phyloP scores from a whole-genome alignment of 495 filamentous ascomycete genomes.

The Venustampulla echinocandica region DNA sequence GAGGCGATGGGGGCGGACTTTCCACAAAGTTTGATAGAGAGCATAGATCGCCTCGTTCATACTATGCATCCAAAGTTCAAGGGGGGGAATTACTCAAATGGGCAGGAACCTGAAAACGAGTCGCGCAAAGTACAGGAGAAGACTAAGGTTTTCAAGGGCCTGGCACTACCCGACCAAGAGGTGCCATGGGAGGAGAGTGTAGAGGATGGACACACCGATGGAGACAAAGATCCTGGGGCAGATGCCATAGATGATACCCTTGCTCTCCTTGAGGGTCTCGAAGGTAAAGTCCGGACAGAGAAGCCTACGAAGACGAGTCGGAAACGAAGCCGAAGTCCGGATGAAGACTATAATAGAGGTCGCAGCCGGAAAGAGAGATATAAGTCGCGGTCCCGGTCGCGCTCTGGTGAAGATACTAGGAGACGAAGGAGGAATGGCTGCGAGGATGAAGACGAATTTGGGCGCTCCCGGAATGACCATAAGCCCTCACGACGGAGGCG shows the following conservation, averaged over 20 bases:
- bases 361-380: conserved; percentile 26
- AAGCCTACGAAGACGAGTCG: conserved; percentile 36
- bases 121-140: conserved; percentile 43
- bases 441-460: conserved; percentile 57
- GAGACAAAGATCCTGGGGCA: conserved; percentile 9
- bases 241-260: conserved; percentile 90
- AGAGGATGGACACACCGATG: conserved; percentile 25
- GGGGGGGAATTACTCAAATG: conserved; percentile 26
- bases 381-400: conserved; percentile 35
- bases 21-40: conserved; percentile 80
- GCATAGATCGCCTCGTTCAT: conserved; percentile 76
- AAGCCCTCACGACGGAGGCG: conserved; percentile 38
- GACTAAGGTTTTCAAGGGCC: conserved; percentile 75
- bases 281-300: conserved; percentile 49
- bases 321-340: conserved; percentile 69
- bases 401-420: conserved; percentile 38
- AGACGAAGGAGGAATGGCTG: conserved; percentile 37
- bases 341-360: conserved; percentile 42
- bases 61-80: conserved; percentile 90
- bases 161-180: conserved; percentile 79
- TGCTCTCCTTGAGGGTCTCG: conserved; percentile 78
- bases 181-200: conserved; percentile 47
- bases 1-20: conserved; percentile 77
- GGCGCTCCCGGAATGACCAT: conserved; percentile 36
- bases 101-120: conserved; percentile 31